These are phyloP conservation scores for Fusarium nodosum DNA, from an alignment of 2,329 filamentous ascomycete genomes.

Conservation along the genomic window DNA sequence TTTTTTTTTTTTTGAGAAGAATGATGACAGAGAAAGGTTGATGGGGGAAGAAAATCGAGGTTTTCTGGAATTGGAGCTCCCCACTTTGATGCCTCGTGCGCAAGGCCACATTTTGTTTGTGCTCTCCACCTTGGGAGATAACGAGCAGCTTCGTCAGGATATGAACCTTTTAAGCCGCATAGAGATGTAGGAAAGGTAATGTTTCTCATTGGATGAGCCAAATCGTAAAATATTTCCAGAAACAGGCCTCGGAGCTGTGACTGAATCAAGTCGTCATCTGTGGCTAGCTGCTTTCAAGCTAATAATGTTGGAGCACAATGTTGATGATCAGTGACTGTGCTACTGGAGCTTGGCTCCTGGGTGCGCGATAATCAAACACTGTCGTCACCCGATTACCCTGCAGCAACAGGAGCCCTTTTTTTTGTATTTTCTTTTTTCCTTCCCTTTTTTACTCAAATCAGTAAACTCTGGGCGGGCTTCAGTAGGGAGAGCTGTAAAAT, in stretches of 20 bases:
- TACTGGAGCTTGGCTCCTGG: neutral
- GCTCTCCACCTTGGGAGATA: neutral
- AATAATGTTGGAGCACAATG: neutral
- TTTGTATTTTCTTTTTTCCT: neutral
- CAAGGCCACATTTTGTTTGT: constrained; percentile 41
- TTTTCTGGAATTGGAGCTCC: constrained; percentile 49
- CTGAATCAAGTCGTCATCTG: neutral
- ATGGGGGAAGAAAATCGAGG: constrained; percentile 37
- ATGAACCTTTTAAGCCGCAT: neutral
- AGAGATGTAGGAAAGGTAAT: neutral
- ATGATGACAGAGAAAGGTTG: constrained; percentile 38
- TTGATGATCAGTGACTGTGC: neutral
- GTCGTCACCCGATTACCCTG: neutral
- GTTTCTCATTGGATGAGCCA: neutral
- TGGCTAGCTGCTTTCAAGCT: neutral
- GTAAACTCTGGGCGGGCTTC: neutral
- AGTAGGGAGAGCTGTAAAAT: neutral
- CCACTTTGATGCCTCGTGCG: constrained; percentile 52
- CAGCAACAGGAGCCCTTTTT: neutral
- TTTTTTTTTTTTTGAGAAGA: constrained; percentile 27
- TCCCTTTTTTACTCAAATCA: neutral
- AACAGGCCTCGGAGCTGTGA: neutral
- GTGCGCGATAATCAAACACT: neutral
- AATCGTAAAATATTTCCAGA: neutral
- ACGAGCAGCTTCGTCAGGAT: neutral